These are phyloP conservation scores for Ophiostoma ips DNA, from an alignment of 2,329 filamentous ascomycete genomes.

Conservation along the genomic window DNA sequence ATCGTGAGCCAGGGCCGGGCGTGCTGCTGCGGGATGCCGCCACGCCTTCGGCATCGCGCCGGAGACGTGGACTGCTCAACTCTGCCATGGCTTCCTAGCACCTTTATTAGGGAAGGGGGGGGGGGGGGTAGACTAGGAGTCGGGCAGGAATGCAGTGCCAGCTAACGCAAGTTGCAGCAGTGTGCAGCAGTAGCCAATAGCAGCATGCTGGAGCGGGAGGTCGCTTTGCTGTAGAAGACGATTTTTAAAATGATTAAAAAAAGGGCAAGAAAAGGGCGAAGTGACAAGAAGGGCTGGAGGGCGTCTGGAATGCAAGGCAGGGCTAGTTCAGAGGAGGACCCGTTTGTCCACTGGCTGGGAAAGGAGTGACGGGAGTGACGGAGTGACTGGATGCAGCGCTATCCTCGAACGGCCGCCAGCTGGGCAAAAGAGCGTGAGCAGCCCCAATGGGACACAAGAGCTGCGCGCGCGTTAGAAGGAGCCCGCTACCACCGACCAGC, in stretches of 20 bases:
- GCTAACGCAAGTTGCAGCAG: not conserved
- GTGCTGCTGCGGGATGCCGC: not conserved
- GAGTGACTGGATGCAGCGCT: too few relatives aligned
- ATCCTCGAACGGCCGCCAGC: too few relatives aligned
- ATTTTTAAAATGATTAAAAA: too few relatives aligned
- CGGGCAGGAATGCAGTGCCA: conserved; percentile 8
- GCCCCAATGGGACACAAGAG: not conserved
- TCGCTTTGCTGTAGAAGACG: not conserved
- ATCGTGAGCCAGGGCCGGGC: not conserved
- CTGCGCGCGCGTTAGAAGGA: not conserved
- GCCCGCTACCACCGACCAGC: not conserved
- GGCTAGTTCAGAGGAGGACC: too few relatives aligned
- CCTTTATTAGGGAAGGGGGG: too few relatives aligned
- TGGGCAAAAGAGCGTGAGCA: not conserved
- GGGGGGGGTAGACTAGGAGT: not conserved
- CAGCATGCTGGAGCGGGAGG: conserved; percentile 5
- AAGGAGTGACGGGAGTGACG: too few relatives aligned
- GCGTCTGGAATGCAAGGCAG: too few relatives aligned
- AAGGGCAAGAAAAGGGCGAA: too few relatives aligned
- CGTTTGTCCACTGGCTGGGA: too few relatives aligned
- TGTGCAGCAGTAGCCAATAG: not conserved
- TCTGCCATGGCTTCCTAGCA: conserved; percentile 4
- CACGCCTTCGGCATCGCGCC: conserved; percentile 3
- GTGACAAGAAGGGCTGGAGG: too few relatives aligned
- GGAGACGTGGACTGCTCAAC: conserved; percentile 2